phyloP scores from a whole-genome alignment of 1,284 basidiomycete genomes.

The Mycena sp. region DNA sequence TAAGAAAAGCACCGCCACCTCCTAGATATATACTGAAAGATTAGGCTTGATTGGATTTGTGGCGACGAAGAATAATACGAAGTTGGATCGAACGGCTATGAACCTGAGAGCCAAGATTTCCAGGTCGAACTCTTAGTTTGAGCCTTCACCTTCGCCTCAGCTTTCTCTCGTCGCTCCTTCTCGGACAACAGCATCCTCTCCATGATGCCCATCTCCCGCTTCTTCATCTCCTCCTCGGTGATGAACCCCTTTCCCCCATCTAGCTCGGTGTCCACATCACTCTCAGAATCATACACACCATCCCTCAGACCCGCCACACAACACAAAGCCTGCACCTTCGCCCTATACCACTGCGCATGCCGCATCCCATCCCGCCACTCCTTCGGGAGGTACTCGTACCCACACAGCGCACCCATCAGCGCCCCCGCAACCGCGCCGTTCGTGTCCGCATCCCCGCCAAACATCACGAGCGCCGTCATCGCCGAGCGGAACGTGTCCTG shows the following conservation, averaged over 20 bases:
- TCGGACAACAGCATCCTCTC: slow-evolving; percentile 38
- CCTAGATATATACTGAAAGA: no score
- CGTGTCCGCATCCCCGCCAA: slow-evolving; percentile 40
- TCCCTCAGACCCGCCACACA: slow-evolving; percentile 32
- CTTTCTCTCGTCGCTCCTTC: slow-evolving; percentile 30
- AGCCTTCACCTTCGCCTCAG: slow-evolving; percentile 24
- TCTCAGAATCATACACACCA: slow-evolving; percentile 32
- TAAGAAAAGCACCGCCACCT: no score
- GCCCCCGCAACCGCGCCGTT: slow-evolving; percentile 41
- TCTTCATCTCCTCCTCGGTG: slow-evolving; percentile 38
- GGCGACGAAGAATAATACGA: no score
- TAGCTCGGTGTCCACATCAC: slow-evolving; percentile 33
- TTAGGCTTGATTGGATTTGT: no score
- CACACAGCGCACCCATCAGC: slow-evolving; percentile 39
- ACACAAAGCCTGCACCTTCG: slow-evolving; percentile 33
- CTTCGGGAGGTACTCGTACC: slow-evolving; percentile 34
- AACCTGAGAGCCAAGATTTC: slow-evolving; percentile 27
- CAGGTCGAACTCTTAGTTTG: slow-evolving; percentile 19
- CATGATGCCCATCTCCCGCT: slow-evolving; percentile 39
- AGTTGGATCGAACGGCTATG: not conserved
- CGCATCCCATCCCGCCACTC: slow-evolving; percentile 41
- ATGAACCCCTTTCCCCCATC: slow-evolving; percentile 40
- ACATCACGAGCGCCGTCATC: slow-evolving; percentile 40
- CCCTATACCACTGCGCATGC: slow-evolving; percentile 35
- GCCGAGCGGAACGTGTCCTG: slow-evolving; percentile 39